These are phyloP conservation scores for Oenanthe javanica DNA, from an alignment of 140 eudicot species.

Conservation along the genomic window DNA sequence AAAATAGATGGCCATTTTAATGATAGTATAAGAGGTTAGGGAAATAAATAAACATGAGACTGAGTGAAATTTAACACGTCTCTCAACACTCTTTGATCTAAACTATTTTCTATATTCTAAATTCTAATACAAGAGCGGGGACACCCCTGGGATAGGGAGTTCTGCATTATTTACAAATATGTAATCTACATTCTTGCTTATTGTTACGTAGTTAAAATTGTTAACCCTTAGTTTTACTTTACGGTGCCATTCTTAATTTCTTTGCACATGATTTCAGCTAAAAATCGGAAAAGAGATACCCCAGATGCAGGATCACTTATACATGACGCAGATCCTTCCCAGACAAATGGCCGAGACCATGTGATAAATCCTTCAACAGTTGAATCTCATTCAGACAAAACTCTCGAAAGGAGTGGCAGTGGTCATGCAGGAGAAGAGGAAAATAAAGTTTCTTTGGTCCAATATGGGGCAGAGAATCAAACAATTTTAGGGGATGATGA, in stretches of 20 bases:
- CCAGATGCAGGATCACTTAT: constrained; percentile 16
- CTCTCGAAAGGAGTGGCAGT: background rate
- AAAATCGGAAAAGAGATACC: constrained; percentile 27
- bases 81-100: background rate
- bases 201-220: background rate
- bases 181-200: background rate
- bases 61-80: background rate
- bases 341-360: constrained; percentile 18
- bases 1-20: background rate
- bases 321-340: constrained; percentile 17
- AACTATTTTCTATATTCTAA: background rate
- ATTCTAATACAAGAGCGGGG: background rate
- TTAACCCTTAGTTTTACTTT: background rate
- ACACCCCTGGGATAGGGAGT: background rate
- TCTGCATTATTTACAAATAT: background rate
- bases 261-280: constrained; percentile 46
- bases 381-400: constrained; percentile 19
- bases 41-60: background rate
- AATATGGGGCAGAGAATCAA: constrained; percentile 15
- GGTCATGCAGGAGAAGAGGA: constrained; percentile 1
- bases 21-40: background rate
- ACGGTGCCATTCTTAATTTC: background rate
- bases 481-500: constrained; percentile 12
- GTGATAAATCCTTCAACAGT: constrained; percentile 17
- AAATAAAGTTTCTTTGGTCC: constrained; percentile 8